phyloP scores from a whole-genome alignment of 2,329 filamentous ascomycete species.

The Hymenoscyphus salicellus region DNA sequence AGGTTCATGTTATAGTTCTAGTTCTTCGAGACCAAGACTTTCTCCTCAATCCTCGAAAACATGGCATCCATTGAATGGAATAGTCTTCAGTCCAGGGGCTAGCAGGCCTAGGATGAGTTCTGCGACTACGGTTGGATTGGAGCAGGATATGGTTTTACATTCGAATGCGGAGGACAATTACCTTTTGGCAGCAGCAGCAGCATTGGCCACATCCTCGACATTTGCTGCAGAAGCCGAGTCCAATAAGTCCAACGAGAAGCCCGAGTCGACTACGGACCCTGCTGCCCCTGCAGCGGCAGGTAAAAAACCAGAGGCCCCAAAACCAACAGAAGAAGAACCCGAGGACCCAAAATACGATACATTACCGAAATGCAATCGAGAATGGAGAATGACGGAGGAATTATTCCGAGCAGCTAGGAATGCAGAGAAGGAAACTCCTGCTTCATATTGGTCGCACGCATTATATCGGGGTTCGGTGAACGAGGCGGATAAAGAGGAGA shows the following conservation, averaged over 20 bases:
- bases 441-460: slow-evolving; percentile 65
- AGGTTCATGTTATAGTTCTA: slow-evolving; percentile 9
- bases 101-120: slow-evolving; percentile 24
- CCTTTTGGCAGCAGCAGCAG: slow-evolving; percentile 16
- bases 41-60: slow-evolving; percentile 23
- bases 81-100: slow-evolving; percentile 36
- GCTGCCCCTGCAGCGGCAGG: not conserved
- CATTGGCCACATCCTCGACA: not conserved
- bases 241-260: not conserved
- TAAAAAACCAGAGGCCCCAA: not conserved
- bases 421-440: slow-evolving; percentile 42
- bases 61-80: slow-evolving; percentile 41
- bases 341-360: slow-evolving; percentile 29
- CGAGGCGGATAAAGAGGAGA: slow-evolving; percentile 37
- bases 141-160: slow-evolving; percentile 22
- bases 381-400: slow-evolving; percentile 48
- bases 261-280: too few species aligned
- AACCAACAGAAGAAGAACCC: not conserved
- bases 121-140: slow-evolving; percentile 13
- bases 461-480: slow-evolving; percentile 58
- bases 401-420: slow-evolving; percentile 49
- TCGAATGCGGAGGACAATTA: slow-evolving; percentile 26
- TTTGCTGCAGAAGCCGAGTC: not conserved
- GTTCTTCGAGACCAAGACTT: slow-evolving; percentile 10
- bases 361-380: slow-evolving; percentile 41